These are phyloP conservation scores for Sergeia podlipaevii DNA, from an alignment of 208 protist genomes.

Conservation along the genomic window DNA sequence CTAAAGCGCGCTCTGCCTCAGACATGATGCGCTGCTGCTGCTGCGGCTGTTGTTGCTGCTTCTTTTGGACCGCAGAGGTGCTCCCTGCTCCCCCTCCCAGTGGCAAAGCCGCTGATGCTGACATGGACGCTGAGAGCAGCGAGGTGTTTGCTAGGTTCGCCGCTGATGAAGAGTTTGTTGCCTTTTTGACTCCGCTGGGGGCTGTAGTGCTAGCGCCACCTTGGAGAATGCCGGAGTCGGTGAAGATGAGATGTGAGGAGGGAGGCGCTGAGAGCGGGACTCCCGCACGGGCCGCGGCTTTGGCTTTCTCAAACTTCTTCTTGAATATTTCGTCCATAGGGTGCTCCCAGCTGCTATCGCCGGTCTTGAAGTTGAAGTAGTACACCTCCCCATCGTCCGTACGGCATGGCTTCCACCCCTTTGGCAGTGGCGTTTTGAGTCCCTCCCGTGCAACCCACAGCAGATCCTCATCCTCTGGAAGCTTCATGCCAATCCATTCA, in stretches of 20 bases:
- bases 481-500: slow-evolving; percentile 90
- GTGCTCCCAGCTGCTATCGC: slow-evolving; percentile 95
- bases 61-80: not conserved
- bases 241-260: too few species aligned
- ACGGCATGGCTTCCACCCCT: slow-evolving; percentile 94
- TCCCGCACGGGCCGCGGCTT: too few species aligned
- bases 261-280: too few species aligned
- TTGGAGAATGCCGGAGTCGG: too few species aligned
- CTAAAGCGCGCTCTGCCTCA: slow-evolving; percentile 69
- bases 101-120: too few species aligned
- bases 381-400: slow-evolving; percentile 91
- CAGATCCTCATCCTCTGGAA: slow-evolving; percentile 86
- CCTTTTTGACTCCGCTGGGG: too few species aligned
- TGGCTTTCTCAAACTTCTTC: slow-evolving; percentile 70
- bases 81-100: too few species aligned
- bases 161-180: too few species aligned
- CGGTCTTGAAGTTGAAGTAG: slow-evolving; percentile 96
- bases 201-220: too few species aligned
- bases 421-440: slow-evolving; percentile 92
- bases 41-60: not conserved
- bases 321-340: slow-evolving; percentile 91
- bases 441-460: slow-evolving; percentile 92
- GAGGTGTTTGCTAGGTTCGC: too few species aligned
- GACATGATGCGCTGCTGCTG: slow-evolving; percentile 45
- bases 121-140: too few species aligned